Evolutionary conservation across 2,329 filamentous ascomycete species (phyloP), one percentile per base, ranked within the genome.

Genomic region (Beauveria asiatica): DNA sequence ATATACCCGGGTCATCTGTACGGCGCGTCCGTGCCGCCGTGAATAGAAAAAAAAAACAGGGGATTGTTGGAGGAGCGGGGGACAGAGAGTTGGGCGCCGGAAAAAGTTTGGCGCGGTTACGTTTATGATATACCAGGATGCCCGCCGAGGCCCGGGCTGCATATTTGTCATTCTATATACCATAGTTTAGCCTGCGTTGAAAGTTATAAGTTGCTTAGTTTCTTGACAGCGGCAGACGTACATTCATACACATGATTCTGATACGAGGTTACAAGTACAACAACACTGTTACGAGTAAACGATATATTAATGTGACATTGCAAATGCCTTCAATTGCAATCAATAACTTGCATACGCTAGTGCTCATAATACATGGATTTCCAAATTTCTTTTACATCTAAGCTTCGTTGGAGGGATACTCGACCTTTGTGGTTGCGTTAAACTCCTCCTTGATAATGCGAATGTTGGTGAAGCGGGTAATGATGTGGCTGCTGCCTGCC

Each of bases 361-460:
- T 52, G 41, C 50, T 60, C 57, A 59, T 59, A 44, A 51, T 59
- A 51, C 44, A 48, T 63, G 30, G 21, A 3, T n/a, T 17, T 54
- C 25, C 44, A 56, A 42, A 49, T 54, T 49, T 17, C 41, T 51
- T 56, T 23, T 50, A 37, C 50, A 61, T 56, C 70, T 72, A 85
- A 21, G 79, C 73, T 73, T 87, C 85, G 72, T 91, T 91, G 75
- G 87, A 90, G 21, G 86, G 85, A 72, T 92, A 92, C 57, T 72
- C 72, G 37, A 91, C 85, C 71, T 80, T 78, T 39, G 80, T 80
- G 39, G 83, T 86, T 3, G 83, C 75, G 63, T 76, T 75, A 67
- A 90, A 92, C 77, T 91, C 88, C 79, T 92, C 88, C 83, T 89
- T 89, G 68, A 89, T 81, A 48, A 83, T 84, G 64, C 86, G 77